Evolutionary conservation across 1,284 basidiomycete species (phyloP).

Genomic region (Veloboletus limbatus): DNA sequence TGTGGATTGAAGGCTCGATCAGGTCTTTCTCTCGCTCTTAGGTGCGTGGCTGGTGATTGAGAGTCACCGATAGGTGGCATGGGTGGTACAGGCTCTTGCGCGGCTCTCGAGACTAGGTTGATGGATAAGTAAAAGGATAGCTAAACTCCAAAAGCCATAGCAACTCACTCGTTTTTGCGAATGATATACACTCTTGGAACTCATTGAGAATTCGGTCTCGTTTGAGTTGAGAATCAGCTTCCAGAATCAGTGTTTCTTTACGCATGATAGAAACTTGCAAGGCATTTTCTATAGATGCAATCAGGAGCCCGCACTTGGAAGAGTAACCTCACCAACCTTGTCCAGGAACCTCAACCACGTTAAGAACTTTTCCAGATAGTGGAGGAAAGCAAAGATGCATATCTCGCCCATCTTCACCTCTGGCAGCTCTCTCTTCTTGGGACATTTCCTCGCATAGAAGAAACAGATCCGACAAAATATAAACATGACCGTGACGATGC

Average conservation of each 20-base stretch:
- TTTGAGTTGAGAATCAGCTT: constrained; percentile 58
- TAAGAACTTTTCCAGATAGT: constrained; percentile 90
- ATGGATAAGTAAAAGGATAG: constrained; percentile 9
- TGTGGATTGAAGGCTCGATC: constrained; percentile 25
- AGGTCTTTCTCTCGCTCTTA: constrained; percentile 18
- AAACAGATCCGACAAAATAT: constrained; percentile 91
- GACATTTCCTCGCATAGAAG: constrained; percentile 84
- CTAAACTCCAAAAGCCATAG: neutral
- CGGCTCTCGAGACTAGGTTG: constrained; percentile 50
- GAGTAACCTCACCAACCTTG: constrained; percentile 43
- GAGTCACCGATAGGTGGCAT: constrained; percentile 41
- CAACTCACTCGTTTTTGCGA: constrained; percentile 66
- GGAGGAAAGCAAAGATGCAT: constrained; percentile 97
- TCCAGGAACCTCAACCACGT: constrained; percentile 60
- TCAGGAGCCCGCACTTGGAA: constrained; percentile 14
- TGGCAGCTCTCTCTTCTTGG: constrained; percentile 53
- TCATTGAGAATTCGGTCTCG: constrained; percentile 73
- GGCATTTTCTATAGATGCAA: constrained; percentile 51
- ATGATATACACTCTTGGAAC: constrained; percentile 82
- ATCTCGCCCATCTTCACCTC: constrained; percentile 63
- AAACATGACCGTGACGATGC: constrained; percentile 79
- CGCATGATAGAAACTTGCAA: constrained; percentile 83
- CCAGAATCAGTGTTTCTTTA: constrained; percentile 80
- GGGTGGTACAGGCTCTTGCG: constrained; percentile 60
- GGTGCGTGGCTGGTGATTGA: constrained; percentile 5